Base-by-base conservation (phyloP, 2,329 filamentous ascomycete genomes). In the Cylindrodendrum hubeiense region DNA sequence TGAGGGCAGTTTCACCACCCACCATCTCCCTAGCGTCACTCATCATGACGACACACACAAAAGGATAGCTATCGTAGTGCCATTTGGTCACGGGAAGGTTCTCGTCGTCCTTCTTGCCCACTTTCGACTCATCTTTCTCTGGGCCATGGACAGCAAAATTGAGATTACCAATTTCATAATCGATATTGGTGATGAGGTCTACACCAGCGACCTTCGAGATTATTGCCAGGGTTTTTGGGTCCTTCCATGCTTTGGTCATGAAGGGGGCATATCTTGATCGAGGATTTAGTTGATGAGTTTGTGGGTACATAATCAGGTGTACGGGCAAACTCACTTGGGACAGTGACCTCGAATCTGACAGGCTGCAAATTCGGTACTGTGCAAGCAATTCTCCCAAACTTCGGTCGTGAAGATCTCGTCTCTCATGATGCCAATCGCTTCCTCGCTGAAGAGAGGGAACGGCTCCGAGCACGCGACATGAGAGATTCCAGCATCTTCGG, bases 1-100 rank as follows among this genome's bases (percentile, higher is more conserved):
- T 79, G 28, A 91, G 75, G 2, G 85, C 88, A 0, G 89, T 91
- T 77, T 91, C 89, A 5, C 89, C 89, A 6, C 89, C 89, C 12
- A 89, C 78, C 89, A 91, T 91, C 47, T 82, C 80, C 0, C 82
- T 84, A 68, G 87, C 89, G 73, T 91, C 88, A 39, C 86, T 88
- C 28, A 91, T 82, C 88, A 91, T 91, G 10, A 85, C 83, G 19
- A 91, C 89, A 70, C 87, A 90, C 21, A 91, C 89, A 71, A 90
- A 91, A 0, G 89, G 88, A 73, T 89, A 90, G 72, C 85, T 87
- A 75, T 91, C 89, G 1, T 79, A 85, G 76, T 91, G 88, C 89
- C 88, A 91, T 81, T 37, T 85, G 80, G 56, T 87, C 83, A 17
- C 49, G 21, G 34, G 26, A 4, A 30, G 12, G 5, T n/a, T 28